Evolutionary conservation across 208 protist genomes (phyloP), one percentile per base, ranked within the genome.

Genomic region (Leishmania lainsoni): DNA sequence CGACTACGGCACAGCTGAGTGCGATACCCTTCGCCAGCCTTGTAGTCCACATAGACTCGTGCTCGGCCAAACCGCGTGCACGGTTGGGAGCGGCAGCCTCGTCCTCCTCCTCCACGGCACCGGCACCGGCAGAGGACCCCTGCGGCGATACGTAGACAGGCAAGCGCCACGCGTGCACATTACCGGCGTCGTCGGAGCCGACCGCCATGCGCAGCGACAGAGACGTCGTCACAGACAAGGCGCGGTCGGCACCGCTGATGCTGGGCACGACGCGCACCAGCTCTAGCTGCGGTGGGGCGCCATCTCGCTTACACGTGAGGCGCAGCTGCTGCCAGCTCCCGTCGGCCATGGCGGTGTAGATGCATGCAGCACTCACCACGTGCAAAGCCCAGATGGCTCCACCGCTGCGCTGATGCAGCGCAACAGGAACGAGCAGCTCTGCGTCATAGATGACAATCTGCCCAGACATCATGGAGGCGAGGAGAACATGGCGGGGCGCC

Each of bases 391-490:
- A 96, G 49, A 98, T 83, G 48, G 93, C 91, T 52, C 94, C 94
- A 74, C 94, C 94, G 80, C 87, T 92, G 61, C 93, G 94, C 78
- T 96, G 92, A 75, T 94, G 81, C 69, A 98, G 89, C 49, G 86
- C 83, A 39, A 98, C 22, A 1, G 94, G 93, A 17, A 89, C 80
- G 69, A 98, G 92, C 68, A 92, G 92, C 35, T 90, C 79, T 6
- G 78, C 84, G 83, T 94, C 88, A 83, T 92, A 95, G 12, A 96
- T n/a, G 0, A 98, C 91, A 5, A 98, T 75, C 80, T 98, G 93
- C 35, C 94, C 93, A 8, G 92, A 96, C 42, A 96, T 85, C 80
- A 93, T 94, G 0, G 93, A 91, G 0, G 88, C 90, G 45, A 94
- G 56, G n/a, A 98, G 82, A 26, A 89, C 86, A 48, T 75, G 35